Conservation (phyloP, 805 yeast species). For the Saccharomycopsis lassenensis region DNA sequence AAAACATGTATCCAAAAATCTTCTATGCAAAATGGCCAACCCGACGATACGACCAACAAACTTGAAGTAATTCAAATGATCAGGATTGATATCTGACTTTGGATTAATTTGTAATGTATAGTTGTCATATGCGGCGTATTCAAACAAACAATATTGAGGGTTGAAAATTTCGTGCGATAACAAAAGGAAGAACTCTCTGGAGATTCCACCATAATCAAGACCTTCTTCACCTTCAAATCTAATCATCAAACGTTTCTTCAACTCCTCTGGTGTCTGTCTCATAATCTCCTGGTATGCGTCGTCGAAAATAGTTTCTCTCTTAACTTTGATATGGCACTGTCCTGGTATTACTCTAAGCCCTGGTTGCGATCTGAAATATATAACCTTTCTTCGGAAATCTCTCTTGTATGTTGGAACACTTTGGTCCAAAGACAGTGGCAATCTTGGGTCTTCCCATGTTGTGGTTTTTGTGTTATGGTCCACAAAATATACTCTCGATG, state of each 20-base stretch:
- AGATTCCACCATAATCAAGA: constrained; percentile 98
- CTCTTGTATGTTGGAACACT: constrained; percentile 99
- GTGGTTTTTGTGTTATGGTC: constrained; percentile 99
- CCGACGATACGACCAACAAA: constrained; percentile 98
- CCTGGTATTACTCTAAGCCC: constrained; percentile 96
- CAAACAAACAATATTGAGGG: constrained; percentile 94
- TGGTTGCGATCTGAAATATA: constrained; percentile 96
- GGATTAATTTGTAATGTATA: constrained; percentile 97
- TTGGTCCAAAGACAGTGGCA: constrained; percentile 94
- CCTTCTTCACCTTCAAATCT: constrained; percentile 99
- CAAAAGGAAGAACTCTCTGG: constrained; percentile 93
- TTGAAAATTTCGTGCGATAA: constrained; percentile 98
- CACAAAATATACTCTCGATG: constrained; percentile 96
- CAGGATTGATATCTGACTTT: constrained; percentile 93
- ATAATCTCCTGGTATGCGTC: constrained; percentile 96
- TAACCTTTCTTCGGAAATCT: constrained; percentile 95
- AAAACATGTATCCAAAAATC: constrained; percentile 95
- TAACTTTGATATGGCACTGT: constrained; percentile 95
- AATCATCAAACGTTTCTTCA: constrained; percentile 95
- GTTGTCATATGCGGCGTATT: constrained; percentile 95
- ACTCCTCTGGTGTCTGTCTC: constrained; percentile 98
- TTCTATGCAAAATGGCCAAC: constrained; percentile 93
- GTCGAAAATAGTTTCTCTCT: constrained; percentile 93
- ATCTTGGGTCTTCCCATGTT: constrained; percentile 99
- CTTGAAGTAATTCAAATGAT: constrained; percentile 94